These are phyloP conservation scores for Xylariaceae sp. DNA, from an alignment of 2,329 filamentous ascomycete genomes.

Conservation along the genomic window DNA sequence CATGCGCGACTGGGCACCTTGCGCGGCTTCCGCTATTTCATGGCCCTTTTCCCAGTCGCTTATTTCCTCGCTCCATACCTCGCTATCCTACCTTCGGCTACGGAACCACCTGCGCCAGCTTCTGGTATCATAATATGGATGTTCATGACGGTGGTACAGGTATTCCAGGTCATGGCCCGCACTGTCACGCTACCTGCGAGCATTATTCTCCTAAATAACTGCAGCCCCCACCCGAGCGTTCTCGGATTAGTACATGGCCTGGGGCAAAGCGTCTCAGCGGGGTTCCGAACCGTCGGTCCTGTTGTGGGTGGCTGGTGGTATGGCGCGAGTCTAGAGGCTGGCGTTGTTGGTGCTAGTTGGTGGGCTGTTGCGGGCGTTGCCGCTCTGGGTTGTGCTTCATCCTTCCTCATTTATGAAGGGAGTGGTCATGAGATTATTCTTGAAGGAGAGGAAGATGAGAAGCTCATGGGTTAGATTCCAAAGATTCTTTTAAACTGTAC, in stretches of 20 bases:
- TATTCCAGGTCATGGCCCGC: conserved; percentile 73
- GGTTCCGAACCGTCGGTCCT: conserved; percentile 58
- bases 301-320: conserved; percentile 58
- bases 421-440: conserved; percentile 66
- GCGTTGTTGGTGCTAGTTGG: conserved; percentile 56
- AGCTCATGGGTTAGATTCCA: conserved; percentile 16
- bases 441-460: conserved; percentile 43
- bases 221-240: conserved; percentile 63
- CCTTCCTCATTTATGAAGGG: conserved; percentile 69
- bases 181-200: conserved; percentile 70
- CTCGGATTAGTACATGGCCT: conserved; percentile 64
- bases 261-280: conserved; percentile 57
- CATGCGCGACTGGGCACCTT: conserved; percentile 71
- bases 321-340: conserved; percentile 52
- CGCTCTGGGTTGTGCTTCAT: conserved; percentile 61
- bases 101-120: conserved; percentile 50
- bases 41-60: conserved; percentile 70
- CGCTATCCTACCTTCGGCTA: conserved; percentile 63
- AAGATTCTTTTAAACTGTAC: neutral
- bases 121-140: conserved; percentile 63
- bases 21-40: conserved; percentile 68
- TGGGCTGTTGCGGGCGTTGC: conserved; percentile 58
- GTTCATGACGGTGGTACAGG: conserved; percentile 66
- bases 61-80: conserved; percentile 74
- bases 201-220: conserved; percentile 67